Evolutionary conservation across 1,284 basidiomycete species (phyloP), one percentile per base, ranked within the genome.

Genomic region (Veloboletus limbatus): DNA sequence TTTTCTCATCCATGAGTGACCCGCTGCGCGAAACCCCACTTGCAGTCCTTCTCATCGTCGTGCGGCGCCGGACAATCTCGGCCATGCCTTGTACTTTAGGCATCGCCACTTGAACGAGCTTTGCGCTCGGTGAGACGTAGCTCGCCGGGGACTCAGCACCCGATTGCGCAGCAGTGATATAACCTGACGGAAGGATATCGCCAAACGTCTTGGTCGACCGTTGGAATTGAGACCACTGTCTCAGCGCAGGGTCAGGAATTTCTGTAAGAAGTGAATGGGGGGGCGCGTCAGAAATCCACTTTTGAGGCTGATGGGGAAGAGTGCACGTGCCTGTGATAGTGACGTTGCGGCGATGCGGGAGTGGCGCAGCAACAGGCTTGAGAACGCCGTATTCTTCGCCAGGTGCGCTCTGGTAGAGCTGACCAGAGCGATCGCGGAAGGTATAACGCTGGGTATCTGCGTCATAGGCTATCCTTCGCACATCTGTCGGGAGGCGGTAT

Each of bases 381-480:
- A 78, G 59, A 1, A 55, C 55, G 9, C 80, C 79, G 34, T 75
- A 79, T 24, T 65, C 54, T 20, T 62, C 60, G n/a, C 74, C 73
- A 1, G 76, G 71, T 17, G 66, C 65, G 20, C 73, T 69, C 31
- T 69, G 56, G 55, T 77, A 81, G 6, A 70, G 49, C 16, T 59
- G 60, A 0, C 78, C 78, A 3, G 71, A 54, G 1, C 52, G 54
- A 46, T 82, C 79, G 16, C 59, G 65, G 49, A 79, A 82, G 4
- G 69, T 74, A 48, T 80, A 81, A 8, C 68, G 61, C 14, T 66
- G 56, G 0, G 72, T 69, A 44, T 81, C 78, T 2, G 76, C 69
- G 49, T 82, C 79, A 47, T 82, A 82, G 5, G 62, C 75, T 8
- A 75, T 68, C 6, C 79, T 69, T 28, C 60, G 62, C 58, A 80